phyloP scores from a whole-genome alignment of 1,284 basidiomycete genomes.

The Puccinia novopanici region DNA sequence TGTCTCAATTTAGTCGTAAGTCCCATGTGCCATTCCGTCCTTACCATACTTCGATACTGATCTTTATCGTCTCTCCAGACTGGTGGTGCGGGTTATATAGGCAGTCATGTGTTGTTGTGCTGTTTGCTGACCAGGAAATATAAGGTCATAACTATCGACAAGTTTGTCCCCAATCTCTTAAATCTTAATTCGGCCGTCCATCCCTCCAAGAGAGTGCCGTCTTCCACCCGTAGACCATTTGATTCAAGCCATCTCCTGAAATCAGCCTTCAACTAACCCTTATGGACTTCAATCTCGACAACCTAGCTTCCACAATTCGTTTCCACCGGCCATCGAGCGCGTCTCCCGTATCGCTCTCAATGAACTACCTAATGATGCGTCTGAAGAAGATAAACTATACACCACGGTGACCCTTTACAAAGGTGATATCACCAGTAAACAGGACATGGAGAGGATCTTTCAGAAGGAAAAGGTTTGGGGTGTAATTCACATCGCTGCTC shows the following conservation, averaged over 20 bases:
- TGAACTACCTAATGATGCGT: slow-evolving; percentile 67
- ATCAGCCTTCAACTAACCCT: too few species aligned
- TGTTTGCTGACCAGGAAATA: slow-evolving; percentile 82
- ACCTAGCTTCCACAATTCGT: slow-evolving; percentile 75
- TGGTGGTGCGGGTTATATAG: slow-evolving; percentile 81
- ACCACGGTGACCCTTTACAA: slow-evolving; percentile 70
- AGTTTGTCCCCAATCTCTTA: slow-evolving; percentile 58
- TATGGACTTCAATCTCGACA: not conserved
- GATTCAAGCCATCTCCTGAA: too few species aligned
- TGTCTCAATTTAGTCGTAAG: slow-evolving; percentile 15
- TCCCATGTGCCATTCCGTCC: not conserved
- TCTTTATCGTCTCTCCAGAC: slow-evolving; percentile 59
- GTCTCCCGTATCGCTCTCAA: slow-evolving; percentile 76
- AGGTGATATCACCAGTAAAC: slow-evolving; percentile 73
- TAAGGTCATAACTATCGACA: slow-evolving; percentile 89
- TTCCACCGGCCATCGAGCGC: slow-evolving; percentile 70
- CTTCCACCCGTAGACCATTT: too few species aligned
- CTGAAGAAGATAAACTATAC: slow-evolving; percentile 63
- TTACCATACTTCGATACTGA: not conserved
- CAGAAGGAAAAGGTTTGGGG: slow-evolving; percentile 90
- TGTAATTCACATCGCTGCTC: slow-evolving; percentile 92
- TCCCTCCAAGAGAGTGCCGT: too few species aligned
- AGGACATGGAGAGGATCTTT: slow-evolving; percentile 75
- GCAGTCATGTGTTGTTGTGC: slow-evolving; percentile 84
- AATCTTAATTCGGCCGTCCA: not conserved